Percentiles rank a stretch among this genome's conserved stretches.
Conservation (phyloP, 257 asterid genomes). For the Scutellaria minor region DNA sequence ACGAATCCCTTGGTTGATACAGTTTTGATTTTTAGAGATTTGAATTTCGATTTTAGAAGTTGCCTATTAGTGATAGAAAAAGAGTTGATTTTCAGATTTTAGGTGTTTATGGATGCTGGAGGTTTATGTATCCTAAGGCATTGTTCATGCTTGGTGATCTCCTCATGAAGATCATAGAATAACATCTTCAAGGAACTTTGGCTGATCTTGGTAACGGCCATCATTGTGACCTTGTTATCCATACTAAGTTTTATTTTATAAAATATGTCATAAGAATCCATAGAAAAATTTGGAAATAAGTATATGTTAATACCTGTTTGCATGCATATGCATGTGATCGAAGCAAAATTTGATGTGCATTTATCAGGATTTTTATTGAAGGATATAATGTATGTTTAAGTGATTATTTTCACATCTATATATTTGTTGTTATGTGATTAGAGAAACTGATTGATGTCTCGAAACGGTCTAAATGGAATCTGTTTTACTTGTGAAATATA, state of each 20-base stretch:
- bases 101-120: background rate
- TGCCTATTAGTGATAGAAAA: background rate
- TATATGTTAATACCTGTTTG: background rate
- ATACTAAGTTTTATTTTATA: no score
- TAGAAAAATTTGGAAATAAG: no score
- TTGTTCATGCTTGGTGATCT: conserved; percentile 15
- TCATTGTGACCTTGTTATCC: no score
- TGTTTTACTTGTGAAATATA: conserved; percentile 19
- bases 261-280: no score
- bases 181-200: background rate
- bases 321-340: conserved; percentile 7
- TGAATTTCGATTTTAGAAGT: background rate
- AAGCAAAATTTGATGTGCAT: background rate
- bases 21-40: no score
- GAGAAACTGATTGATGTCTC: conserved; percentile 10
- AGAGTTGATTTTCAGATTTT: conserved; percentile 11
- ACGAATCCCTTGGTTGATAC: background rate
- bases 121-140: conserved; percentile 22
- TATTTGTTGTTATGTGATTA: conserved; percentile 1
- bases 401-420: background rate
- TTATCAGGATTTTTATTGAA: background rate
- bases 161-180: background rate
- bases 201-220: no score
- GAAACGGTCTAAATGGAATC: conserved; percentile 11
- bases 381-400: background rate